Evolutionary conservation across 2,329 filamentous ascomycete genomes (phyloP).

Genomic region (Aspergillus niger): DNA sequence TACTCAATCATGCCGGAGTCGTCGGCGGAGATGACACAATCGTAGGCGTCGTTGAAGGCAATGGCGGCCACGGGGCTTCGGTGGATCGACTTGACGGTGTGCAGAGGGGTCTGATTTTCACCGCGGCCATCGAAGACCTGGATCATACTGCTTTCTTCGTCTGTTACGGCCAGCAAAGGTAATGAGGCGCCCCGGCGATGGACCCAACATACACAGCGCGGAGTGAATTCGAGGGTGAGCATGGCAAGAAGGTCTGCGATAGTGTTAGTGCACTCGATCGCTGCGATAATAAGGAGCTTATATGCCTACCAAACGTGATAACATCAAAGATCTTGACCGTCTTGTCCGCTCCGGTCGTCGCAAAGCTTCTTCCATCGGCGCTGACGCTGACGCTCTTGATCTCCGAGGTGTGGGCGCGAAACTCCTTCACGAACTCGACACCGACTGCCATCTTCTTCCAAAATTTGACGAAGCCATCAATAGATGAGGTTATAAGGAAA

Average conservation of each 20-base stretch:
- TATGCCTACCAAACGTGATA: conserved; percentile 68
- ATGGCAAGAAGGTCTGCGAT: conserved; percentile 72
- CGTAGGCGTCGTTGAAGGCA: conserved; percentile 82
- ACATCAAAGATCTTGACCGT: conserved; percentile 61
- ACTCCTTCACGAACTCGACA: conserved; percentile 98
- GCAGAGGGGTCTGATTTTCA: conserved; percentile 72
- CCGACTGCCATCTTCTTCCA: conserved; percentile 94
- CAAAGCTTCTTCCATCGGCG: conserved; percentile 88
- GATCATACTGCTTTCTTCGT: conserved; percentile 71
- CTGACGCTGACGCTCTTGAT: conserved; percentile 83
- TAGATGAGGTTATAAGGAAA: conserved; percentile 90
- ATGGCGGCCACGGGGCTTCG: conserved; percentile 78
- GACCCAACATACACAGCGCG: conserved; percentile 86
- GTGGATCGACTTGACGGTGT: conserved; percentile 79
- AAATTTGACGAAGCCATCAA: conserved; percentile 97
- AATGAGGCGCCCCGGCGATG: conserved; percentile 85
- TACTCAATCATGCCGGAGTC: conserved; percentile 95
- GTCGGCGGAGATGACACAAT: conserved; percentile 90
- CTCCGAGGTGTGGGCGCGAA: conserved; percentile 83
- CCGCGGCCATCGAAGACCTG: conserved; percentile 87
- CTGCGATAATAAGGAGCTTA: too few species aligned
- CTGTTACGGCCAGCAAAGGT: conserved; percentile 80
- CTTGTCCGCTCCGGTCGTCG: conserved; percentile 69
- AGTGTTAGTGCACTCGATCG: conserved; percentile 11
- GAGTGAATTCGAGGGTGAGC: conserved; percentile 72